phyloP scores from a whole-genome alignment of 2,329 filamentous ascomycete genomes.

The Ceratocystis ficicola region DNA sequence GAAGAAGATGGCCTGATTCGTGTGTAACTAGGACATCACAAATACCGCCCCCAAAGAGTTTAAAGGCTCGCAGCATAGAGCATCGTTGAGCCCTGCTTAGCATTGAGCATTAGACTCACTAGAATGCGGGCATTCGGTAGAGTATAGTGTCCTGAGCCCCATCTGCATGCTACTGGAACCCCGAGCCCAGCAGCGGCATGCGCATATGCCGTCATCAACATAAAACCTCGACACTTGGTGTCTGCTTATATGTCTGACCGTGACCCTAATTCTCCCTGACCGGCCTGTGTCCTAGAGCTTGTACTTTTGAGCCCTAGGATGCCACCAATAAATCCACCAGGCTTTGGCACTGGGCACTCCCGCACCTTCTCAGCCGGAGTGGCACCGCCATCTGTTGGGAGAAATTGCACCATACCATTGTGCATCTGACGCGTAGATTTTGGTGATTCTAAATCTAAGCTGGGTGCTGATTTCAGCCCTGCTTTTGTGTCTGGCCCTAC shows the following conservation, averaged over 20 bases:
- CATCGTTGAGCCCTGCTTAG: no score
- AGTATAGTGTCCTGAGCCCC: neutral
- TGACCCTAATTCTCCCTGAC: constrained; percentile 22
- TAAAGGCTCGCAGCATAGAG: neutral
- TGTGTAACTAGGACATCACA: neutral
- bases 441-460: neutral
- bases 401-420: constrained; percentile 40
- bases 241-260: constrained; percentile 4
- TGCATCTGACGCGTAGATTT: constrained; percentile 30
- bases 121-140: neutral
- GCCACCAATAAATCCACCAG: constrained; percentile 62
- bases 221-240: neutral
- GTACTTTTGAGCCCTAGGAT: constrained; percentile 55
- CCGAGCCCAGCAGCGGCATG: neutral
- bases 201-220: neutral
- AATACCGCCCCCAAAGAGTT: neutral
- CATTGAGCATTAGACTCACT: no score
- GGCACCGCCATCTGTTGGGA: constrained; percentile 30
- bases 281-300: constrained; percentile 8
- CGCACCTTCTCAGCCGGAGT: constrained; percentile 34
- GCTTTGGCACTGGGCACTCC: constrained; percentile 89
- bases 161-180: neutral
- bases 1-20: neutral
- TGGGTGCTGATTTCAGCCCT: neutral
- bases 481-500: constrained; percentile 31